These are phyloP conservation scores for Monascus purpureus DNA, from an alignment of 495 filamentous ascomycete species.

Conservation along the genomic window DNA sequence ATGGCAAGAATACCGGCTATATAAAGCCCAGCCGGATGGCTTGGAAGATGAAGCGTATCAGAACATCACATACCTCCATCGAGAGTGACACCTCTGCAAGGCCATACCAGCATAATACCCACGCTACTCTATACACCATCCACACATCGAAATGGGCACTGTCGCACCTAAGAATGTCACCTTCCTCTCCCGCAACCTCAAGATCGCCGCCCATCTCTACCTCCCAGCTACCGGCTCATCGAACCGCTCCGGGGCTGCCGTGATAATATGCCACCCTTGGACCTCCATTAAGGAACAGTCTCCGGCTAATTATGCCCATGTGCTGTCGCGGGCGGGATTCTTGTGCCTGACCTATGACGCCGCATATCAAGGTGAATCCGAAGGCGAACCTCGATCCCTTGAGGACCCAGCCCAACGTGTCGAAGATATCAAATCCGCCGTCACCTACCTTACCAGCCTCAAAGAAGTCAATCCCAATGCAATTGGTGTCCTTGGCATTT, in stretches of 20 bases:
- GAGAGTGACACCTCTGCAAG: too few species aligned
- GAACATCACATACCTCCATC: too few species aligned
- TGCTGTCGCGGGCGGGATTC: constrained; percentile 20
- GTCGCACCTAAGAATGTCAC: constrained; percentile 5
- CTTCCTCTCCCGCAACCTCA: constrained; percentile 7
- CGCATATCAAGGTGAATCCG: constrained; percentile 23
- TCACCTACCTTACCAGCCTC: constrained; percentile 17
- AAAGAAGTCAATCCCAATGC: constrained; percentile 13
- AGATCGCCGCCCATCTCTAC: constrained; percentile 8
- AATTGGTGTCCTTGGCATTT: constrained; percentile 29
- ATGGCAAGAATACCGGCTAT: too few species aligned
- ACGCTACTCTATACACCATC: too few species aligned
- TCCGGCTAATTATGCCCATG: constrained; percentile 13
- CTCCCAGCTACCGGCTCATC: constrained; percentile 5
- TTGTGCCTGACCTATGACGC: constrained; percentile 21
- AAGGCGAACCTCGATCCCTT: constrained; percentile 19
- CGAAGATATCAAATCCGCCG: constrained; percentile 23
- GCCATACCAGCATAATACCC: too few species aligned
- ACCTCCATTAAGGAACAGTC: constrained; percentile 27
- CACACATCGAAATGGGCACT: too few species aligned
- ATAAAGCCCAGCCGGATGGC: too few species aligned
- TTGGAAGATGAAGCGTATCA: too few species aligned
- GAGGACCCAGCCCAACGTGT: constrained; percentile 25
- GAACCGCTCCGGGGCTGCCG: constrained; percentile 13
- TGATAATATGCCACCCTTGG: constrained; percentile 22